Evolutionary conservation across 1,284 basidiomycete species (phyloP), one percentile per base, ranked within the genome.

Genomic region (Baeospora myosura): DNA sequence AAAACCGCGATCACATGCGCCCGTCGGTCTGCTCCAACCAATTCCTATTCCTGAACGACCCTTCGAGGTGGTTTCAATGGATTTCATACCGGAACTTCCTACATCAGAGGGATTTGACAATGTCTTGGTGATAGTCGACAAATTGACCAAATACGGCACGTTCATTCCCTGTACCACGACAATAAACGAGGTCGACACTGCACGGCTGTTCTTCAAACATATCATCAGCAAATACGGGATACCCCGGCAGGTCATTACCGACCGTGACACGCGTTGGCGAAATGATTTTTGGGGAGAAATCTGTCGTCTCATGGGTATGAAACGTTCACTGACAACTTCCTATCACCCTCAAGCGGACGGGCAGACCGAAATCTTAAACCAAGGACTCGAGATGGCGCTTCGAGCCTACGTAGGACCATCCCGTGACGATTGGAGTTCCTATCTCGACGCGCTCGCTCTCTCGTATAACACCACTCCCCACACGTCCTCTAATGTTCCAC

Each of bases 311-410:
- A 32, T 63, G 10, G 50, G 53, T 14, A 57, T 56, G 10, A 45
- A 56, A 35, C 29, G 35, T 11, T 17, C 36, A 5, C 31, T 59
- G 2, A 55, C 58, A 2, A 62, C 55, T 0, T 50, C 62, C 0
- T 59, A 57, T 41, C 59, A 64, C 35, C 60, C 55, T 1, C 59
- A 63, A 43, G 52, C 55, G 0, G 56, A 64, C 40, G 56, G 61
- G 38, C 50, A 59, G 35, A 61, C 59, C 0, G 58, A 65, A 46
- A 43, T 51, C 10, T 43, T 53, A 16, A 62, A 64, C 42, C 56
- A 62, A 43, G 51, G 52, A 44, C 46, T 64, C 3, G 52, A 64
- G 50, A 51, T 43, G 2, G 56, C 57, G 22, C 44, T 65, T 0
- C 25, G 51, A 17, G 44, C 51, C 10, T 55, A 50, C 38, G 40